Conservation (phyloP, 225 moss, liverwort and hornwort genomes). For the Pseudisothecium myosuroides region DNA sequence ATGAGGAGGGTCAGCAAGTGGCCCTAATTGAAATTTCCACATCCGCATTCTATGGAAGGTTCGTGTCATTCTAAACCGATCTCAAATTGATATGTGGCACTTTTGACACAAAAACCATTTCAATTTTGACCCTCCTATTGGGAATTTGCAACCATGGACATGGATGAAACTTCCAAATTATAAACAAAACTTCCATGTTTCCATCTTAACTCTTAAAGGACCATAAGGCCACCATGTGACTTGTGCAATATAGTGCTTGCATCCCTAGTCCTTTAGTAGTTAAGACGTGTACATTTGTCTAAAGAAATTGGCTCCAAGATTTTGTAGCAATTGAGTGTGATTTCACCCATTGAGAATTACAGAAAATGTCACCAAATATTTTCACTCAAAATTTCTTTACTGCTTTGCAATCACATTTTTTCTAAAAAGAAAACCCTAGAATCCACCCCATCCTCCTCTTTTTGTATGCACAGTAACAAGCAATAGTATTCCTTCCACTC, state of each 20-base stretch:
- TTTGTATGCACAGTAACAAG: neutral
- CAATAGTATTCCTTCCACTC: too few relatives aligned
- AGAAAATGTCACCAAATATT: neutral
- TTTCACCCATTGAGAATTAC: neutral
- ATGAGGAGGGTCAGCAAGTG: neutral
- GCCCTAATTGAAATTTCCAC: neutral
- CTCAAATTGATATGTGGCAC: neutral
- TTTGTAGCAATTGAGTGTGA: neutral
- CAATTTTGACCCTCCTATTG: too few relatives aligned
- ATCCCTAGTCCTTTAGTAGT: too few relatives aligned
- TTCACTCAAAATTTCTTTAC: neutral
- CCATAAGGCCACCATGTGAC: too few relatives aligned
- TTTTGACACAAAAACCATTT: neutral
- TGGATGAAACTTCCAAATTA: neutral
- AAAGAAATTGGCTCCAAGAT: too few relatives aligned
- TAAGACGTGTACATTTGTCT: accelerated
- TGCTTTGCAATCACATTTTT: neutral
- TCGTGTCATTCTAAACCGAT: neutral
- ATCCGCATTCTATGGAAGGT: neutral
- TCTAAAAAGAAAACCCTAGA: neutral
- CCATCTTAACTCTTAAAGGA: too few relatives aligned
- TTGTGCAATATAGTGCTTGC: too few relatives aligned
- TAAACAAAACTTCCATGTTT: neutral
- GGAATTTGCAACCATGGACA: neutral
- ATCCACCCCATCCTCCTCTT: neutral